These are phyloP conservation scores for Purshia tridentata DNA, from an alignment of 306 rosid genomes.

Conservation along the genomic window DNA sequence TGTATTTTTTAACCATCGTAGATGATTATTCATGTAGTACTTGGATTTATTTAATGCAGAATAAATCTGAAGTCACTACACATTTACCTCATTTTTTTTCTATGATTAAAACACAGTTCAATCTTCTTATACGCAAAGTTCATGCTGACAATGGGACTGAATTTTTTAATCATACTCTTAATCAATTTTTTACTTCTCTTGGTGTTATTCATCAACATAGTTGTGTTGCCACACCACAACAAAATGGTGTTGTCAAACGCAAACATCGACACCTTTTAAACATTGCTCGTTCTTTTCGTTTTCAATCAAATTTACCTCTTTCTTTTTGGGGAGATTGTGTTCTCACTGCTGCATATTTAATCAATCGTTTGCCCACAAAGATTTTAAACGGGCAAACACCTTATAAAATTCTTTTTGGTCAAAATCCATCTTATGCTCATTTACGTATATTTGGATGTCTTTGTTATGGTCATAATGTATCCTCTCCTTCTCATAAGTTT, in stretches of 20 bases:
- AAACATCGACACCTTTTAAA: neutral
- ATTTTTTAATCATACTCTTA: neutral
- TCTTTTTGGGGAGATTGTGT: neutral
- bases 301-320: neutral
- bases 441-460: neutral
- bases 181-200: neutral
- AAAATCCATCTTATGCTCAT: neutral
- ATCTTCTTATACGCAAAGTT: neutral
- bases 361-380: neutral
- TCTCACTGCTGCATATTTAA: neutral
- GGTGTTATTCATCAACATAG: neutral
- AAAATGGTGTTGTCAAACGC: neutral
- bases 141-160: neutral
- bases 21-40: neutral
- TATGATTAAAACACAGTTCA: neutral
- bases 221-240: neutral
- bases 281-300: neutral
- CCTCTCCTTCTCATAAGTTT: neutral
- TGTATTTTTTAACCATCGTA: neutral
- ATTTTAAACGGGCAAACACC: neutral
- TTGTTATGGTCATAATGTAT: neutral
- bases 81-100: neutral
- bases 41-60: neutral
- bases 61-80: neutral
- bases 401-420: neutral